Percentiles rank a stretch among this genome's conserved stretches.
phyloP scores from a whole-genome alignment of 495 filamentous ascomycete genomes.

The Entonaema liquescens region DNA sequence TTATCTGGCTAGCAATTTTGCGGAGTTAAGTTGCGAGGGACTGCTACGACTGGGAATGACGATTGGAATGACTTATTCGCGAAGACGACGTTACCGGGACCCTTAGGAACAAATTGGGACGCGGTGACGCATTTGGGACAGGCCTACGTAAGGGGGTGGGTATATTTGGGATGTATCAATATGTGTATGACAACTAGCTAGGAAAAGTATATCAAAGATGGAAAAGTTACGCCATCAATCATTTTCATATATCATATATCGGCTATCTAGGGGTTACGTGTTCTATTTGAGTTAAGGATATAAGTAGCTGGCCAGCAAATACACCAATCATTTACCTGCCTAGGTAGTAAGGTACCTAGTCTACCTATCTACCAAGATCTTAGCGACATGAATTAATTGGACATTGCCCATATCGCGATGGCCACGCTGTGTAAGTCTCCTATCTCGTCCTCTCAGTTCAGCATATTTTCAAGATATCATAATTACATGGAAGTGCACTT shows the following conservation, averaged over 20 bases:
- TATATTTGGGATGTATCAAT: conserved; percentile 34
- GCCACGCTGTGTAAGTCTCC: not conserved
- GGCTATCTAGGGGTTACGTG: not conserved
- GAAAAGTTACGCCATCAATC: not conserved
- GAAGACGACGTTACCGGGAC: not conserved
- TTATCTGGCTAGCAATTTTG: conserved; percentile 6
- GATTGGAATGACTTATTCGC: conserved; percentile 23
- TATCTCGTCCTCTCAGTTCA: not conserved
- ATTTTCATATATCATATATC: not conserved
- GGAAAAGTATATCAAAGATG: conserved; percentile 15
- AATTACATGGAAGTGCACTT: not conserved
- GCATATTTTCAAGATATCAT: not conserved
- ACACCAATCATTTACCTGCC: not conserved
- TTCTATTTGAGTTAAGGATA: not conserved
- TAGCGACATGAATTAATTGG: no score
- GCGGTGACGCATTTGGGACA: conserved; percentile 5
- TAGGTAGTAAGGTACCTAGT: no score
- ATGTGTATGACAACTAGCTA: conserved; percentile 31
- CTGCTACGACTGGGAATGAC: conserved; percentile 10
- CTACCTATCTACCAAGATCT: not conserved
- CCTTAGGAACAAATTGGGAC: not conserved
- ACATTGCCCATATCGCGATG: not conserved
- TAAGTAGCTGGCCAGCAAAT: no score
- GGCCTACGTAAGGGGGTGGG: conserved; percentile 4
- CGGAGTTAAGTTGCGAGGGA: conserved; percentile 8